phyloP scores from a whole-genome alignment of 352 stramenopile species.

The Phytophthora idaei region DNA sequence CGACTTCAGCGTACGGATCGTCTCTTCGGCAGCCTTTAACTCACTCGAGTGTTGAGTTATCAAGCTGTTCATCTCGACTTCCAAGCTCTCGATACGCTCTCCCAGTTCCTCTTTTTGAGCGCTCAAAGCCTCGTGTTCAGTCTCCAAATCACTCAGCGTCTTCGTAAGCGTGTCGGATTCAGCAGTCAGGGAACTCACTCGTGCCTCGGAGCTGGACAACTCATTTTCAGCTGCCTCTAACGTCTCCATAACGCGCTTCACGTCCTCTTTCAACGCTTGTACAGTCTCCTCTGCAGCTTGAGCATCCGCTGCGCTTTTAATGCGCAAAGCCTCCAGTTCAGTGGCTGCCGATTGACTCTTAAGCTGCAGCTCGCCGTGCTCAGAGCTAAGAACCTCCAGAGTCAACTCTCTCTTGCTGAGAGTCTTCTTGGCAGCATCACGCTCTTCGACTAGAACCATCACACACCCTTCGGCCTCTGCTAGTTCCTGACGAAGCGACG shows the following conservation, averaged over 20 bases:
- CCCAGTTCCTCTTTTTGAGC: conserved; percentile 22
- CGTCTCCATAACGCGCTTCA: conserved; percentile 19
- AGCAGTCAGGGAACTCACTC: conserved; percentile 19
- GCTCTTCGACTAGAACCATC: conserved; percentile 43
- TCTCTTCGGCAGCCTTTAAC: conserved; percentile 20
- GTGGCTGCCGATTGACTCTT: conserved; percentile 42
- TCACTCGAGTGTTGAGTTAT: conserved; percentile 21
- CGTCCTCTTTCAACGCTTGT: conserved; percentile 21
- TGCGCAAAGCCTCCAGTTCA: conserved; percentile 33
- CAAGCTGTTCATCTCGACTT: conserved; percentile 24
- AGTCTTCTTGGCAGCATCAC: conserved; percentile 40
- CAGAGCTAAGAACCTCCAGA: conserved; percentile 42
- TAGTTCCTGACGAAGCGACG: conserved; percentile 37
- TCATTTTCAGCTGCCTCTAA: conserved; percentile 24
- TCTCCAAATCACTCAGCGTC: conserved; percentile 18
- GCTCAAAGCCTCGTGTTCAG: conserved; percentile 14
- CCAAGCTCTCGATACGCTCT: conserved; percentile 12
- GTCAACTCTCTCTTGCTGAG: conserved; percentile 38
- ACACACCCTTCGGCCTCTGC: conserved; percentile 39
- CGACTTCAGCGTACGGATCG: conserved; percentile 9
- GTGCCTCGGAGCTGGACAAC: conserved; percentile 23
- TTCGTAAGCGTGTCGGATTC: conserved; percentile 25
- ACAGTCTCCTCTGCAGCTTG: conserved; percentile 27
- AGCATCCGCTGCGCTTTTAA: conserved; percentile 26
- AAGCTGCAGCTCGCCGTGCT: conserved; percentile 44